A percentile compares a stretch with the other conserved stretches of the same genome.
Evolutionary conservation across 2,329 filamentous ascomycete genomes (phyloP).

Genomic region (Cladorrhinum sp.): DNA sequence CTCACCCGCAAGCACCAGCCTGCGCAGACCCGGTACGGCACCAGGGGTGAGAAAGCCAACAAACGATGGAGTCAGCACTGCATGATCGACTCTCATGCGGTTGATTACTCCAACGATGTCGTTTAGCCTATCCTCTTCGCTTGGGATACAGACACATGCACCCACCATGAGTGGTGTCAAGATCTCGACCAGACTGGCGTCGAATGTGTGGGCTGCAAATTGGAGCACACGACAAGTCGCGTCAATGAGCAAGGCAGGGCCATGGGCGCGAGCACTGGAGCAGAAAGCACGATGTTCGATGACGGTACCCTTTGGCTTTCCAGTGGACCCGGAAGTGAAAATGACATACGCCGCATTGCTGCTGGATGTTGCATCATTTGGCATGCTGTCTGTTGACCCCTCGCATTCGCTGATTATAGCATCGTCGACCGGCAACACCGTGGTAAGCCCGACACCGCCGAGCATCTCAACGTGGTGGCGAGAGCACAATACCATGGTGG

Average conservation of each 20-base stretch:
- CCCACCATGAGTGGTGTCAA: conserved; percentile 26
- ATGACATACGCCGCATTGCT: conserved; percentile 25
- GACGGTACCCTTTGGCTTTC: conserved; percentile 26
- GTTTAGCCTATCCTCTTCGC: conserved; percentile 39
- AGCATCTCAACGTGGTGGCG: conserved; percentile 14
- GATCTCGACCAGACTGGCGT: conserved; percentile 29
- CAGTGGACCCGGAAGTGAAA: conserved; percentile 27
- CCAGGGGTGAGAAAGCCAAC: conserved; percentile 28
- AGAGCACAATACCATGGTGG: conserved; percentile 21
- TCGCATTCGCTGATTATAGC: conserved; percentile 1
- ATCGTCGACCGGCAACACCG: conserved; percentile 15
- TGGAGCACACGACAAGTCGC: conserved; percentile 19
- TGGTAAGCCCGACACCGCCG: conserved; percentile 10
- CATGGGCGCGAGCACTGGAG: conserved; percentile 24
- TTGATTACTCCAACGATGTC: conserved; percentile 34
- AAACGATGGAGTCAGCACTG: conserved; percentile 30
- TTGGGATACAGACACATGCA: conserved; percentile 38
- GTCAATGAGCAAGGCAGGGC: conserved; percentile 20
- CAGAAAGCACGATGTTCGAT: conserved; percentile 26
- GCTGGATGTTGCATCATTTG: conserved; percentile 1
- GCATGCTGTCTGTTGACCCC: background rate
- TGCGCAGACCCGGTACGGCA: conserved; percentile 26
- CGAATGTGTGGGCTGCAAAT: conserved; percentile 24
- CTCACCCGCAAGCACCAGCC: conserved; percentile 30
- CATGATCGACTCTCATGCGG: conserved; percentile 27